Evolutionary conservation across 2,329 filamentous ascomycete species (phyloP), one percentile per base, ranked within the genome.

Genomic region (Hirsutella thompsonii): DNA sequence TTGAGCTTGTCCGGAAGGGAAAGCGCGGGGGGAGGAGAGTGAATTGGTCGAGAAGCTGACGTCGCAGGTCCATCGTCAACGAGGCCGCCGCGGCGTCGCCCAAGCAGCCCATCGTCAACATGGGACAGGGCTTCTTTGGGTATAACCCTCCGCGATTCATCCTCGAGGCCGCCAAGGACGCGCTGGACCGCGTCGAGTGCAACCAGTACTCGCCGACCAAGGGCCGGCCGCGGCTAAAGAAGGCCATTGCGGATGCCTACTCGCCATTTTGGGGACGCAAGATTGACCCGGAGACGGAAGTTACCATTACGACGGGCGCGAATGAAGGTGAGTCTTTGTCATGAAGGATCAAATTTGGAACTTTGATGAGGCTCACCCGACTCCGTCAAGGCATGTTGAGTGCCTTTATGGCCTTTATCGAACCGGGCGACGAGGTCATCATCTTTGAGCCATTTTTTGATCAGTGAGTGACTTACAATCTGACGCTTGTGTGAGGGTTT

Each of bases 371-470:
- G 5, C 32, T 44, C 32, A 42, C 26, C 9, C n/a, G 26, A 14
- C 5, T 26, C 18, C 11, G 8, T 28, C 0, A 16, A 53, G 51
- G 86, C 53, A 96, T 96, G 87, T 70, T 98, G 49, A 90, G 85
- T 57, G 92, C 89, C 0, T 96, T 98, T 57, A 96, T 98, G 92
- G 92, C 76, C 3, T 98, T 98, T 53, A 79, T 98, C 44, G 92
- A 98, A 62, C 74, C 77, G 1, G 92, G 87, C 11, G 92, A 98
- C 56, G 92, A 98, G 62, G 92, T 95, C 49, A 95, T 98, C 50
- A 76, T 98, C 42, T 95, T 98, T 59, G 92, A 98, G 67, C 92
- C 92, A 10, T 98, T 95, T 66, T 98, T 96, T 59, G 92, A 98
- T 63, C 92, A 98, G 79, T 85, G 39, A 43, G 56, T 38, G n/a